Percentiles rank a stretch among this genome's conserved stretches.
Evolutionary conservation across 176 grass and related monocot genomes (phyloP).

Genomic region (Oryza australiensis): DNA sequence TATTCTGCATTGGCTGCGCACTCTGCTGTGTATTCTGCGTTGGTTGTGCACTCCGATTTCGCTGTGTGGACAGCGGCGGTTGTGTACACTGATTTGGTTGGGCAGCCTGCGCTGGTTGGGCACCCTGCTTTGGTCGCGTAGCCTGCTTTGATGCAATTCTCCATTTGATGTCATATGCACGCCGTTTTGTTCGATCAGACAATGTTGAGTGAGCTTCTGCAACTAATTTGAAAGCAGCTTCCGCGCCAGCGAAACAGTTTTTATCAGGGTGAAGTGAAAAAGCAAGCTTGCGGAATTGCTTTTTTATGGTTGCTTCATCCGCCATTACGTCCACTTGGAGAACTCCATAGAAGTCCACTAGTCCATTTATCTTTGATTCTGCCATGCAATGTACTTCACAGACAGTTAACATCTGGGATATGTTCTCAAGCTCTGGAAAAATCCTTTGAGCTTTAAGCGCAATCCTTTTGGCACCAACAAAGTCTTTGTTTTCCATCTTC

Average conservation of each 20-base stretch:
- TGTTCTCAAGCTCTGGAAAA: conserved; percentile 74
- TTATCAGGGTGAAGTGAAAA: conserved; percentile 89
- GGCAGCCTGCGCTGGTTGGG: background rate
- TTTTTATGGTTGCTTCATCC: conserved; percentile 71
- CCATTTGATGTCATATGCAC: conserved; percentile 69
- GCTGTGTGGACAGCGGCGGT: background rate
- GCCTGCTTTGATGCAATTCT: conserved; percentile 28
- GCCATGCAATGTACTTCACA: conserved; percentile 86
- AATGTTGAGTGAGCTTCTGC: conserved; percentile 73
- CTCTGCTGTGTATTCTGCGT: background rate
- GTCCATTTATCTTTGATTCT: conserved; percentile 46
- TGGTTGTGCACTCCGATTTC: conserved; percentile 1
- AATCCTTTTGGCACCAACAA: conserved; percentile 68
- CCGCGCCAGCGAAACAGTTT: conserved; percentile 64
- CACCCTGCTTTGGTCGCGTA: conserved; percentile 4
- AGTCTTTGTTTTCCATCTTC: conserved; percentile 70
- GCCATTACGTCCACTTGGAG: conserved; percentile 57
- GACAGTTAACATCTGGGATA: conserved; percentile 64
- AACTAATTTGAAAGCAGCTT: conserved; percentile 87
- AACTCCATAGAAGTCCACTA: conserved; percentile 65
- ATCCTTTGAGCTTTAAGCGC: conserved; percentile 75
- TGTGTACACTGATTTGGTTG: conserved; percentile 10
- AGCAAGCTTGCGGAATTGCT: conserved; percentile 73
- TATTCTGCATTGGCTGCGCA: background rate
- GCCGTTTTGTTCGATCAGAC: conserved; percentile 64